These are phyloP conservation scores for Colletotrichum spaethianum DNA, from an alignment of 2,329 filamentous ascomycete species.

Conservation along the genomic window DNA sequence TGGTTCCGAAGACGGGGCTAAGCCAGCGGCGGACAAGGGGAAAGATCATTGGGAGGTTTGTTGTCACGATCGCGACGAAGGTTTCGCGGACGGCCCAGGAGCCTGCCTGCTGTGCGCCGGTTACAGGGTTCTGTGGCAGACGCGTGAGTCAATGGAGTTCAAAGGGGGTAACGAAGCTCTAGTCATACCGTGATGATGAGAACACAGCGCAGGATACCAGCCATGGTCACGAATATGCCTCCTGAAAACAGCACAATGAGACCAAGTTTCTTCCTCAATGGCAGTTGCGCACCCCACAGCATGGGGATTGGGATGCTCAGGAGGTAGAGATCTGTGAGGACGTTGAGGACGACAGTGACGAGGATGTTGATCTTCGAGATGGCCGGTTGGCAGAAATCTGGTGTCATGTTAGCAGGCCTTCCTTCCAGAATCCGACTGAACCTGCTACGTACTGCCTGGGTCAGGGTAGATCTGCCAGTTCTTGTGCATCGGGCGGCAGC, in stretches of 20 bases:
- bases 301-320: conserved; percentile 43
- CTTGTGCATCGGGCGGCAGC: conserved; percentile 61
- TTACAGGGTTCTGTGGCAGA: conserved; percentile 29
- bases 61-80: conserved; percentile 42
- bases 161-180: too few species aligned
- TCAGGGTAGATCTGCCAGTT: conserved; percentile 69
- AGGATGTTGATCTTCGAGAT: conserved; percentile 41
- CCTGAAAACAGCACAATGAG: conserved; percentile 57
- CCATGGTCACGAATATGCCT: conserved; percentile 57
- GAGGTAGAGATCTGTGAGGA: conserved; percentile 43
- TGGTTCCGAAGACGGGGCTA: conserved; percentile 30
- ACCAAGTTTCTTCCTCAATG: conserved; percentile 49
- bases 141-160: neutral
- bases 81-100: conserved; percentile 43
- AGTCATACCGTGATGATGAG: conserved; percentile 48
- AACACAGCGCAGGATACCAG: conserved; percentile 53
- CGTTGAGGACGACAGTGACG: conserved; percentile 41
- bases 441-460: conserved; percentile 59
- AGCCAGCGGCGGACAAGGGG: conserved; percentile 29
- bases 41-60: conserved; percentile 42
- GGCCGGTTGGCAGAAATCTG: conserved; percentile 42
- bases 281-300: conserved; percentile 48
- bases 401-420: conserved; percentile 53
- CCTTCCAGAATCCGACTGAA: neutral
- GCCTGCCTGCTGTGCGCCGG: conserved; percentile 33